Conservation (phyloP, 768 basidiomycete species). For the Leccinum variicolor region DNA sequence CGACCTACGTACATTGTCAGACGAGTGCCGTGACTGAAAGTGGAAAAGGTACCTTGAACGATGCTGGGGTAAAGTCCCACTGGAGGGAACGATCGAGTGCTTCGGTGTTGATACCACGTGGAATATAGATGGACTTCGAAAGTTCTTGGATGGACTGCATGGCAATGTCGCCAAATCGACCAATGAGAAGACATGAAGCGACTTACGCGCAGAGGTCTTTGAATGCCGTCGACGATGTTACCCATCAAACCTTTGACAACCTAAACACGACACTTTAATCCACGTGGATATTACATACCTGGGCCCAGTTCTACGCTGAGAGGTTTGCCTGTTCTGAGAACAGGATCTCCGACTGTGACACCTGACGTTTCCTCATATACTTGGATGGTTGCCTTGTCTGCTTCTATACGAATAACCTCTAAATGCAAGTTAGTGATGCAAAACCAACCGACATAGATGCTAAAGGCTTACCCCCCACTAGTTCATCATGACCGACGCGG, state of each 20-base stretch:
- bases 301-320: conserved; percentile 97
- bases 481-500: conserved; percentile 96
- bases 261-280: conserved; percentile 1
- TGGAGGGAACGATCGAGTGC: conserved; percentile 82
- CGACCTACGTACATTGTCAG: conserved; percentile 51
- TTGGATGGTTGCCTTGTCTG: conserved; percentile 97
- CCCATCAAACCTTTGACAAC: conserved; percentile 79
- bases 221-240: conserved; percentile 99
- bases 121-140: conserved; percentile 99
- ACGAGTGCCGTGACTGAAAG: conserved; percentile 1
- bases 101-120: conserved; percentile 97
- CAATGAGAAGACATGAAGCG: neutral
- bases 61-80: conserved; percentile 92
- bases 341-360: conserved; percentile 98
- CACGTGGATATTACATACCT: conserved; percentile 47
- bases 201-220: conserved; percentile 83
- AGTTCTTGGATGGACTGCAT: conserved; percentile 85
- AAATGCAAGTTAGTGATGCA: conserved; percentile 14
- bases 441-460: neutral
- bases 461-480: conserved; percentile 78
- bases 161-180: conserved; percentile 5
- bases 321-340: conserved; percentile 95
- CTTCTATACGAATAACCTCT: conserved; percentile 99
- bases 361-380: conserved; percentile 99
- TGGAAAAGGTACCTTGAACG: conserved; percentile 57